phyloP scores from a whole-genome alignment of 73 alveolate genomes.

The Paramecium biaurelia region DNA sequence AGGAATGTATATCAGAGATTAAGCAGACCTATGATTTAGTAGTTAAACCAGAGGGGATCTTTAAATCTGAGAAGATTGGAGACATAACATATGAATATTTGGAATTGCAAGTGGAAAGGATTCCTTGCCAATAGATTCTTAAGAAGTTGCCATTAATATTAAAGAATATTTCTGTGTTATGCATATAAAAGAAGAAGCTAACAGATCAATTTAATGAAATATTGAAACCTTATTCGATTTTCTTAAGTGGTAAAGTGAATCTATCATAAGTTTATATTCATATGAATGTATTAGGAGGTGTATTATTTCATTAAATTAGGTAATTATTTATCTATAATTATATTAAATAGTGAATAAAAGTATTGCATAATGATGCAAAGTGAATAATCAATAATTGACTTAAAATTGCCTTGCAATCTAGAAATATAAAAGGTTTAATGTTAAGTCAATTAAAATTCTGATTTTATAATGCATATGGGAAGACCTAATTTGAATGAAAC shows the following conservation, averaged over 20 bases:
- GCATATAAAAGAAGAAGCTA: neutral
- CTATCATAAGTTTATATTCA: neutral
- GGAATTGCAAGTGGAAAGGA: neutral
- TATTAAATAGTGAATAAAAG: neutral
- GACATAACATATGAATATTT: neutral
- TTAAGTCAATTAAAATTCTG: neutral
- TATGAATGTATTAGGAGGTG: neutral
- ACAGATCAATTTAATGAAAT: neutral
- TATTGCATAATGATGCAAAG: neutral
- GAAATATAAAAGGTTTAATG: neutral
- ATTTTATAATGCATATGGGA: neutral
- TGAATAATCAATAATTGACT: neutral
- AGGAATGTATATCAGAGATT: slow-evolving; percentile 3
- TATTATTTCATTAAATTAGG: neutral
- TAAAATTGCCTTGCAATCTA: neutral
- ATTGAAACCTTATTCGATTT: neutral
- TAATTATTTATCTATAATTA: neutral
- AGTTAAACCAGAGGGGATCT: neutral
- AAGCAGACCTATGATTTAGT: neutral
- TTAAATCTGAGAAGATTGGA: neutral
- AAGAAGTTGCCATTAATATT: neutral
- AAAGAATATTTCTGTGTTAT: neutral
- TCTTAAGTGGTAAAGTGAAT: neutral
- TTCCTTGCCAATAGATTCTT: neutral
- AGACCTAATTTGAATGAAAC: slow-evolving; percentile 22